Conservation (phyloP, 2,329 filamentous ascomycete species). For the Sporothrix globosa region DNA sequence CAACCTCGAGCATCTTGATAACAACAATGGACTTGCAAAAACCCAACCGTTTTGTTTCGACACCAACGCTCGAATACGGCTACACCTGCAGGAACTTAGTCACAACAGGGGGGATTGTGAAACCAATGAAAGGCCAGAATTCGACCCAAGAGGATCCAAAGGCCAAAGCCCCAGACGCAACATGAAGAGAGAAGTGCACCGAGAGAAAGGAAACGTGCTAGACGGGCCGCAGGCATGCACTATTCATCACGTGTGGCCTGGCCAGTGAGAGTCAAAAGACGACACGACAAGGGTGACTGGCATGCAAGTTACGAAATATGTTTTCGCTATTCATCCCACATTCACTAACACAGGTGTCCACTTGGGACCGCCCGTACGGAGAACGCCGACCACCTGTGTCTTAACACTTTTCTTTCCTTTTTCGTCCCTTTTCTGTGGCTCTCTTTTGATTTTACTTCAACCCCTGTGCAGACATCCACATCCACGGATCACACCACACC, state of each 20-base stretch:
- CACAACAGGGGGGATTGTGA: neutral
- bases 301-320: neutral
- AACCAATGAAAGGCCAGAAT: conserved; percentile 12
- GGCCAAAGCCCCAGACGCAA: neutral
- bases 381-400: conserved; percentile 4
- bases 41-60: neutral
- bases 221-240: conserved; percentile 7
- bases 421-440: neutral
- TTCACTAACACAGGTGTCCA: neutral
- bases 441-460: neutral
- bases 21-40: neutral
- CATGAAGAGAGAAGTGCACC: neutral
- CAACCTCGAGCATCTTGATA: neutral
- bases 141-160: neutral
- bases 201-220: neutral
- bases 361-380: neutral
- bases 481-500: too few species aligned
- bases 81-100: neutral
- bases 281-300: conserved; percentile 3
- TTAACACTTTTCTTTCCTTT: too few species aligned
- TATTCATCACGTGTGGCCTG: conserved; percentile 15
- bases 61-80: neutral
- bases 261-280: neutral
- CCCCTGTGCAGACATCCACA: neutral
- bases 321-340: neutral